These are phyloP conservation scores for Pilatotrama ljubarskyi DNA, from an alignment of 768 basidiomycete genomes.

Conservation along the genomic window DNA sequence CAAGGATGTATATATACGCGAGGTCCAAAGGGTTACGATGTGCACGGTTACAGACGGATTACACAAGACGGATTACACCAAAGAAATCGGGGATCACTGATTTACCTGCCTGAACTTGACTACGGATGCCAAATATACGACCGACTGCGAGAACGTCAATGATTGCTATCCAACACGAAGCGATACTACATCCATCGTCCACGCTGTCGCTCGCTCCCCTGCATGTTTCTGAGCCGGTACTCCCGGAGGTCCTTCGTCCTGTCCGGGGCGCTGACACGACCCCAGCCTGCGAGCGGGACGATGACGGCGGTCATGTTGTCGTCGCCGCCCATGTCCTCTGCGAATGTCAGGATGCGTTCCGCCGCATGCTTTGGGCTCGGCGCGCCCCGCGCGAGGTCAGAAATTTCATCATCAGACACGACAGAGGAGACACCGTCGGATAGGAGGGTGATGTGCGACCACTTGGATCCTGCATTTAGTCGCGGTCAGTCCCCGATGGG, in stretches of 20 bases:
- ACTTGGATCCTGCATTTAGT: conserved; percentile 61
- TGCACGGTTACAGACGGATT: neutral
- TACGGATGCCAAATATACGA: neutral
- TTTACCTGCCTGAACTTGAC: no score
- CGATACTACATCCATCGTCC: conserved; percentile 26
- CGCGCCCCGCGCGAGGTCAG: conserved; percentile 80
- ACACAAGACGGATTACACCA: no score
- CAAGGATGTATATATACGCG: neutral
- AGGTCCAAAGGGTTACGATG: neutral
- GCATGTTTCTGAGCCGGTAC: conserved; percentile 61
- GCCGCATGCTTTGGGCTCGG: conserved; percentile 79
- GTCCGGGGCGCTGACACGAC: conserved; percentile 75
- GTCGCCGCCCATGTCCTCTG: conserved; percentile 83
- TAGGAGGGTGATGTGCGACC: conserved; percentile 86
- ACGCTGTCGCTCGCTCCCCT: conserved; percentile 33
- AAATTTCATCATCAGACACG: conserved; percentile 91
- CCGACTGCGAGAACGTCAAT: no score
- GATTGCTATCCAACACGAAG: neutral
- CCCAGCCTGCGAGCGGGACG: conserved; percentile 93
- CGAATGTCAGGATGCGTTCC: conserved; percentile 76
- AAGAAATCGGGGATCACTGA: no score
- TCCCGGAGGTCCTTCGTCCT: conserved; percentile 80
- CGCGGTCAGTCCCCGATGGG: neutral
- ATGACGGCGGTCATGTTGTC: conserved; percentile 94
- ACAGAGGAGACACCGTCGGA: conserved; percentile 93